Evolutionary conservation across 768 basidiomycete genomes (phyloP).

Genomic region (Boletus coccyginus): DNA sequence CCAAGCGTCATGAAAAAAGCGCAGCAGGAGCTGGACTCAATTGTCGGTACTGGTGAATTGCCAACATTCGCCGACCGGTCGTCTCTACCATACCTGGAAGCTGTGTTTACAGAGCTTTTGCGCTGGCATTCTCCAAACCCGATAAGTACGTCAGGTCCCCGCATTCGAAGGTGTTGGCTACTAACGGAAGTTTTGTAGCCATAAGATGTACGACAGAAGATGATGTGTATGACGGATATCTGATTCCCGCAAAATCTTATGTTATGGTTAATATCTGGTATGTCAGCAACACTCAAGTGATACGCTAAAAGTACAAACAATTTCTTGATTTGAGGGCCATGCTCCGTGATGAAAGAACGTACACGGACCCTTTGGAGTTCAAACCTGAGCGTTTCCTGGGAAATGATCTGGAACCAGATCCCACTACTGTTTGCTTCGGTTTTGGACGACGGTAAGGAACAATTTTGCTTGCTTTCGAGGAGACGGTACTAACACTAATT

Average conservation of each 20-base stretch:
- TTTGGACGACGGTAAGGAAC: slow-evolving; percentile 10
- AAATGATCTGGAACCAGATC: slow-evolving; percentile 13
- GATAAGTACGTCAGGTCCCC: background rate
- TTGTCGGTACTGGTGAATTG: slow-evolving; percentile 22
- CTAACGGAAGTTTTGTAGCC: background rate
- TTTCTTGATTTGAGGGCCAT: slow-evolving; percentile 12
- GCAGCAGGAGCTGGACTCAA: slow-evolving; percentile 24
- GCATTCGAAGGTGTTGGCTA: background rate
- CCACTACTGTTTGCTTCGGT: slow-evolving; percentile 8
- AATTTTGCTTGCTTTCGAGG: too few species aligned
- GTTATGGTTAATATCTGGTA: slow-evolving; percentile 21
- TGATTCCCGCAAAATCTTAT: slow-evolving; percentile 17
- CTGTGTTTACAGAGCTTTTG: slow-evolving; percentile 22
- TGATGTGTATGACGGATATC: slow-evolving; percentile 20
- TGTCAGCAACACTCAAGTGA: background rate
- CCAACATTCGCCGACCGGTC: slow-evolving; percentile 25
- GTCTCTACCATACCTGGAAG: slow-evolving; percentile 29
- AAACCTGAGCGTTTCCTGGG: slow-evolving; percentile 19
- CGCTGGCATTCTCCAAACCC: slow-evolving; percentile 21
- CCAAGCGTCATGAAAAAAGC: slow-evolving; percentile 27
- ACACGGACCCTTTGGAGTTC: slow-evolving; percentile 17
- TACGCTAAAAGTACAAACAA: background rate
- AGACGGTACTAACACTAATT: background rate
- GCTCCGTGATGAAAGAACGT: slow-evolving; percentile 15
- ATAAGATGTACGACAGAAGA: slow-evolving; percentile 5